phyloP scores from a whole-genome alignment of 2,329 filamentous ascomycete species.

The Bertia moriformis region DNA sequence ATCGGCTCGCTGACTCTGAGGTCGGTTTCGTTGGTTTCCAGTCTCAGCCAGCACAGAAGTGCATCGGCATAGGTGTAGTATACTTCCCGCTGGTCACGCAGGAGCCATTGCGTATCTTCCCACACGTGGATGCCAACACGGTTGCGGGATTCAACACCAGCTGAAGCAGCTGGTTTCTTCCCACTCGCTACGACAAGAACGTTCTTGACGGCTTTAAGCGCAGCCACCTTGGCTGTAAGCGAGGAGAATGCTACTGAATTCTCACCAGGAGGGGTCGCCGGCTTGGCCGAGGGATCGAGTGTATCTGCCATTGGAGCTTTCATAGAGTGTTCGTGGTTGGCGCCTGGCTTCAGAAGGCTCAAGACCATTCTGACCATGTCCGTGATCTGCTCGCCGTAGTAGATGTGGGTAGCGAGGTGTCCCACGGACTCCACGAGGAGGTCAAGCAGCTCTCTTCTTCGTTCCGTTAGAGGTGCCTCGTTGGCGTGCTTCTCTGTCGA shows the following conservation, averaged over 20 bases:
- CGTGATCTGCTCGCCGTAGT: constrained; percentile 89
- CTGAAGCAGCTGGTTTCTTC: constrained; percentile 39
- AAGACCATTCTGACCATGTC: constrained; percentile 84
- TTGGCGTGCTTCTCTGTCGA: constrained; percentile 11
- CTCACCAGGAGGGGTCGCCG: constrained; percentile 15
- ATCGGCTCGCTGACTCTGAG: constrained; percentile 44
- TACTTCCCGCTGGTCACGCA: constrained; percentile 65
- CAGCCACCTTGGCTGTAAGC: constrained; percentile 41
- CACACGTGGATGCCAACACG: constrained; percentile 69
- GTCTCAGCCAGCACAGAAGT: constrained; percentile 67
- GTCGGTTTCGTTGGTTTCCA: constrained; percentile 60
- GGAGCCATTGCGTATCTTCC: constrained; percentile 91
- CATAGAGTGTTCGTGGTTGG: too few species aligned
- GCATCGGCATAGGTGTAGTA: constrained; percentile 76
- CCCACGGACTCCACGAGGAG: constrained; percentile 73
- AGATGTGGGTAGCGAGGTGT: constrained; percentile 84
- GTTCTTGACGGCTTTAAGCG: constrained; percentile 66
- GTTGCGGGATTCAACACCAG: constrained; percentile 54
- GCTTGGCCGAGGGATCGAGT: constrained; percentile 19
- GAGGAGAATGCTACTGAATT: constrained; percentile 30
- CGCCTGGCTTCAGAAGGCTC: constrained; percentile 57
- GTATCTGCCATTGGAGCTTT: too few species aligned
- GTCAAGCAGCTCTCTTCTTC: constrained; percentile 47
- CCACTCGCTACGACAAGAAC: constrained; percentile 72
- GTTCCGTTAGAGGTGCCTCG: constrained; percentile 18